Evolutionary conservation across 768 basidiomycete species (phyloP), one percentile per base, ranked within the genome.

Genomic region (Calvatia gigantea): DNA sequence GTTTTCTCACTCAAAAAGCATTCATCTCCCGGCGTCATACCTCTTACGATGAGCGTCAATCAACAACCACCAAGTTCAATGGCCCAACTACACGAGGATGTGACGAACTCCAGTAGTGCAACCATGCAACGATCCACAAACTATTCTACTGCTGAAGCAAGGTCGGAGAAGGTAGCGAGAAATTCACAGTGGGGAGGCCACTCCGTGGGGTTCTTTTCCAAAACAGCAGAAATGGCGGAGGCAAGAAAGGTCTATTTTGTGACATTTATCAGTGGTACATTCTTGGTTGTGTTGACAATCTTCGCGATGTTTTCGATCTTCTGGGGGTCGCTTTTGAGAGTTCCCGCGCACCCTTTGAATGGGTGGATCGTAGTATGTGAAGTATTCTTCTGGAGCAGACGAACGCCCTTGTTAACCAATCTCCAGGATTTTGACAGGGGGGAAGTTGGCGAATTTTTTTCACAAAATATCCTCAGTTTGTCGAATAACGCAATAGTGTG

Each of bases 321-420:
- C 56, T 84, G 83, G 83, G 83, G 81, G 8, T 76, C 80, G 11
- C 63, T 81, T 1, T 79, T 75, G 65, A 70, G 71, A 44, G 64
- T 73, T 8, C 70, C 63, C 47, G 74, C 56, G 4, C 71, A 74
- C 53, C 74, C 75, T 28, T 60, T 84, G 23, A 62, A 73, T 23
- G 81, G 79, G 1, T 81, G 73, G 70, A 71, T 84, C 7, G 76
- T 84, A 32, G 81, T 83, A 58, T 31, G 69, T 62, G 19, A 31
- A 67, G 63, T 12, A 31, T 27, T 47, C 23, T 37, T 32, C 32
- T 47, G 15, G n/a, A 28, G 3, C 12, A 28, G 27, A 21, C 25
- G 15, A 17, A 45, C n/a, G 23, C 14, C 6, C 6, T 33, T 41
- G 8, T 19, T 45, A 37, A 51, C 29, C 6, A 43, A 43, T 25